Evolutionary conservation across 2,329 filamentous ascomycete species (phyloP).

Genomic region (Trichoderma sp.): DNA sequence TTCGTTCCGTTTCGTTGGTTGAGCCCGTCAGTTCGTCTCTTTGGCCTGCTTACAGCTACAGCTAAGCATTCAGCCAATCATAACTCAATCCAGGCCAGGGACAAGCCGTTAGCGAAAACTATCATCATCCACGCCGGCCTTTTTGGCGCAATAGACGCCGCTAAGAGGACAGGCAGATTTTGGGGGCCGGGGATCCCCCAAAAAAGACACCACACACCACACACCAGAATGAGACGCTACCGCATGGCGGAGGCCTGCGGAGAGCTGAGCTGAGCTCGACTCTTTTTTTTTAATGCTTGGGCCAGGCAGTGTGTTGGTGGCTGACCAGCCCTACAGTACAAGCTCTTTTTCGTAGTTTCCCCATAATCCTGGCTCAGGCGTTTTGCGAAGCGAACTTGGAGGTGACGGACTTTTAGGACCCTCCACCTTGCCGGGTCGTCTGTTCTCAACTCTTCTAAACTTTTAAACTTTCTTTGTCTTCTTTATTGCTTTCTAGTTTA

Average conservation of each 20-base stretch:
- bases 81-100: background rate
- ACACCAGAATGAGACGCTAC: background rate
- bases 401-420: background rate
- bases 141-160: constrained; percentile 17
- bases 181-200: constrained; percentile 4
- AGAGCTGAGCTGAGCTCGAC: constrained; percentile 6
- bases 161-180: background rate
- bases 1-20: background rate
- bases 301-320: background rate
- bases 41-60: background rate
- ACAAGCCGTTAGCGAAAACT: background rate
- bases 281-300: background rate
- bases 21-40: background rate
- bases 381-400: background rate
- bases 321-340: constrained; percentile 2
- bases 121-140: background rate
- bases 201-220: background rate
- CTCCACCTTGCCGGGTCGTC: background rate
- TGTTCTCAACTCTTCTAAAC: background rate
- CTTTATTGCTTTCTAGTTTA: background rate
- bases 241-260: background rate
- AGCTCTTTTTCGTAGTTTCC: background rate
- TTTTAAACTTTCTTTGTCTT: background rate
- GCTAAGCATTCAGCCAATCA: background rate
- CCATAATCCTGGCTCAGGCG: background rate